A percentile compares a stretch with the other conserved stretches of the same genome.
Evolutionary conservation across 176 grass and related monocot species (phyloP).

Genomic region (Bolboschoenus planiculmis): DNA sequence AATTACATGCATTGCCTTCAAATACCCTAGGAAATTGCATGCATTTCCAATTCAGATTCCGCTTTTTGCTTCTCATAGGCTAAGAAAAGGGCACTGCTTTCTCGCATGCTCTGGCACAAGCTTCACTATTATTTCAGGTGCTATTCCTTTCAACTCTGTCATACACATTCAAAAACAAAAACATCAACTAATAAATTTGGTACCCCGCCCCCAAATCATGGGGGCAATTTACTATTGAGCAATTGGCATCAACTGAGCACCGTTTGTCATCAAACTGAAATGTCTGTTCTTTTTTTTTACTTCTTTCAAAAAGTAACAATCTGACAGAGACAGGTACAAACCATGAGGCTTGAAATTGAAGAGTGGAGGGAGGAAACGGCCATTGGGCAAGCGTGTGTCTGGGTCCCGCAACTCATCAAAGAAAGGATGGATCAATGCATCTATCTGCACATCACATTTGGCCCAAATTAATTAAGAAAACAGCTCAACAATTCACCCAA

Average conservation of each 20-base stretch:
- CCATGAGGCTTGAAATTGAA: slow-evolving; percentile 90
- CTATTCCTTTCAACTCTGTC: slow-evolving; percentile 62
- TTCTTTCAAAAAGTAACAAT: neutral
- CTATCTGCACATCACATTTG: slow-evolving; percentile 41
- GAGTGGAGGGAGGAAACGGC: slow-evolving; percentile 57
- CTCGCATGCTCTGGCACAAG: slow-evolving; percentile 71
- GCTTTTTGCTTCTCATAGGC: slow-evolving; percentile 11
- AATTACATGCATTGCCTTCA: neutral
- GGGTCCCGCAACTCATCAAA: slow-evolving; percentile 71
- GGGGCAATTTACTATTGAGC: neutral
- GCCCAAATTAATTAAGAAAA: neutral
- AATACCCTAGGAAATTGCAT: slow-evolving; percentile 10
- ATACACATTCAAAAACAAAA: neutral
- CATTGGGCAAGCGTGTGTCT: slow-evolving; percentile 55
- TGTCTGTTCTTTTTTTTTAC: neutral
- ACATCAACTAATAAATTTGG: slow-evolving; percentile 19
- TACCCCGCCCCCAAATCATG: neutral
- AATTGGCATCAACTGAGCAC: neutral
- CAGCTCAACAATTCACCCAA: neutral
- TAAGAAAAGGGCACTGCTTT: slow-evolving; percentile 30
- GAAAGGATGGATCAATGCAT: slow-evolving; percentile 73
- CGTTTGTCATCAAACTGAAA: neutral
- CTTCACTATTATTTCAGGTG: slow-evolving; percentile 47
- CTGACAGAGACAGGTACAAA: slow-evolving; percentile 15
- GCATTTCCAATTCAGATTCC: neutral